Evolutionary conservation across 805 yeast genomes (phyloP).

Genomic region (Metschnikowia anglica): DNA sequence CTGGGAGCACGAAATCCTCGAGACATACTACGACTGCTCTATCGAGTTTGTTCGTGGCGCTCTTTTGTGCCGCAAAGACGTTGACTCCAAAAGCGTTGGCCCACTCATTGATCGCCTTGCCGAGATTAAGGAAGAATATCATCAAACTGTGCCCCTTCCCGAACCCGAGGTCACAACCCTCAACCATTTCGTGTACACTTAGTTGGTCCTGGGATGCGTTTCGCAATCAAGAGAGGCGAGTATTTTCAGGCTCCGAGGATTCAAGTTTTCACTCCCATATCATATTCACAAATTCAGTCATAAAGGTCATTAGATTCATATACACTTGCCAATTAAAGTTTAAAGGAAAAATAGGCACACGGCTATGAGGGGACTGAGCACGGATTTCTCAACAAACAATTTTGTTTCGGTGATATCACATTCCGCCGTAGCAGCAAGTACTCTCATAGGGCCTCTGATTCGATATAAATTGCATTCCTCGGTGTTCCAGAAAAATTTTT

Average conservation of each 20-base stretch:
- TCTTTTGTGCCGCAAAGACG: conserved; percentile 50
- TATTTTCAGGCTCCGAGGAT: too few species aligned
- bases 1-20: conserved; percentile 59
- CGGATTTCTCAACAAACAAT: conserved; percentile 8
- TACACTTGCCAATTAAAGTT: conserved; percentile 1
- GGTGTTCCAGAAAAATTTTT: neutral
- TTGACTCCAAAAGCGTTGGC: conserved; percentile 33
- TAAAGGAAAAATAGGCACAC: conserved; percentile 10
- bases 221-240: too few species aligned
- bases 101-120: conserved; percentile 29
- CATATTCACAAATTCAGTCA: too few species aligned
- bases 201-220: too few species aligned
- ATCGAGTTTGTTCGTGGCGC: conserved; percentile 65
- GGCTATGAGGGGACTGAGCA: conserved; percentile 15
- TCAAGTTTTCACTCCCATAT: too few species aligned
- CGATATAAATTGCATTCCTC: neutral
- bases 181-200: conserved; percentile 32
- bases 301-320: conserved; percentile 3
- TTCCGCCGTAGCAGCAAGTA: conserved; percentile 1
- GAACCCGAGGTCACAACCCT: conserved; percentile 32
- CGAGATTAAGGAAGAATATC: conserved; percentile 33
- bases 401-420: conserved; percentile 8
- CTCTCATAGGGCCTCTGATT: neutral
- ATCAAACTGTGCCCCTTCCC: conserved; percentile 36
- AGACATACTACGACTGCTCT: conserved; percentile 75